Evolutionary conservation across 495 filamentous ascomycete genomes (phyloP), one percentile per base, ranked within the genome.

Genomic region (Parathielavia hyrcaniae): DNA sequence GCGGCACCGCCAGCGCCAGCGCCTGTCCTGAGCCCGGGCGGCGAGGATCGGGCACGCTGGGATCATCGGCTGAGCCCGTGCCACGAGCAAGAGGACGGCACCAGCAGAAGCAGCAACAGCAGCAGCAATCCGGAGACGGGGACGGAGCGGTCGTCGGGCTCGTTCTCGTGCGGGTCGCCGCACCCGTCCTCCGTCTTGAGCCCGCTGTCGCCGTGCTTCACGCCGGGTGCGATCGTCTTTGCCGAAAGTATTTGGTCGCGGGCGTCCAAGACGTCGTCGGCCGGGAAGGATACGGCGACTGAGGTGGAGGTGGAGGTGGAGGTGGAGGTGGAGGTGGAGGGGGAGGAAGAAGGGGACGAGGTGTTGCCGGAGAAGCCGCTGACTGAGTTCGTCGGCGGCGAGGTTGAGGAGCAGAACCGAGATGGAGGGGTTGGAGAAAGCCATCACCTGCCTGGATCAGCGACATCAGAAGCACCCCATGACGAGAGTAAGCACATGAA

Each of bases 161-260:
- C 17, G 11, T 46, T 53, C n/a, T 39, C 50, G 4, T 36, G 23
- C 41, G 26, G 26, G 11, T 53, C 50, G 36, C 6, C 6, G 16
- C 14, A 12, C 36, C 6, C 56, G 16, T 20, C 49, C 0, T 59
- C 59, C 5, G n/a, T 47, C 1, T 32, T 64, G 36, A 61, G 51
- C 38, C 59, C 61, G 3, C 17, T 61, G 0, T 61, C 59, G 17
- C 62, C 61, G 0, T 43, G 51, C 11, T 61, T 64, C 13, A 51
- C 43, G 17, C 54, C 62, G 3, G 43, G 58, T 2, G 49, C 16
- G n/a, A 11, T 53, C 23, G 19, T 49, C 1, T 69, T 67, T 39
- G 39, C 45, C 7, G 60, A 59, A 26, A 41, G 61, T 14, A 59
- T 68, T 11, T 61, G 62, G 58, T 49, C 46, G 35, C 22, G 38